Base-by-base conservation (phyloP, 441 rosid species). In the Erysimum cheiri region DNA sequence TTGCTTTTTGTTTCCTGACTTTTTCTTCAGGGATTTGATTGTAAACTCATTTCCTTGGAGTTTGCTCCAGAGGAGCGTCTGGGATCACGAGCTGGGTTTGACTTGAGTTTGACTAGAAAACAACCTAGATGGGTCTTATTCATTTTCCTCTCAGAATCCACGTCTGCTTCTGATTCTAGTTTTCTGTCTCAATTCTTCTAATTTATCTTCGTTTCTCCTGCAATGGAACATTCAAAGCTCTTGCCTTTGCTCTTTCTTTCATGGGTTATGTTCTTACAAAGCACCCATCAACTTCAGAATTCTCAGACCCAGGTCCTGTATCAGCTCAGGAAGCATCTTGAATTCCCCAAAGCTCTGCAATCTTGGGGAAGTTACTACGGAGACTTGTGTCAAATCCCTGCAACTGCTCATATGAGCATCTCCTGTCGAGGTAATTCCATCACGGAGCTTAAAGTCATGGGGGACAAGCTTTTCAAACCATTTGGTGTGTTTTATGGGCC, bases 311-410 rank as follows among this genome's bases (percentile, higher is more conserved):
- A 86, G 40, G 87, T 83, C 66, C 74, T 94, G 40, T 76, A 80
- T 40, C 99, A 92, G 81, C 57, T 92, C 41, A 85, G 91, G 81
- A 90, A 82, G 77, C 97, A 94, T 70, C 80, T 94, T 52, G 96
- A 92, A 85, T 86, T 83, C 77, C 99, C 99, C 58, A 53, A 85
- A 63, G 76, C 78, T 32, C 62, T 94, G 39, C 88, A 86, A 56
- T 71, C 80, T 68, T 83, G 87, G 93, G 87, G 56, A 28, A 85
- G 64, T 77, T 84, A 88, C 85, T 71, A 69, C 50, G 94, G 91
- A 55, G 97, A 90, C 69, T 73, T 87, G 32, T 94, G 99, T 82
- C 67, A 67, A 75, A 64, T 88, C 71, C 66, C 88, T 78, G 78
- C 88, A 63, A 83, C 90, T 41, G 55, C 88, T 61, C 84, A 82